These are phyloP conservation scores for Cryptosporidium felis DNA, from an alignment of 169 alveolate genomes.

Conservation along the genomic window DNA sequence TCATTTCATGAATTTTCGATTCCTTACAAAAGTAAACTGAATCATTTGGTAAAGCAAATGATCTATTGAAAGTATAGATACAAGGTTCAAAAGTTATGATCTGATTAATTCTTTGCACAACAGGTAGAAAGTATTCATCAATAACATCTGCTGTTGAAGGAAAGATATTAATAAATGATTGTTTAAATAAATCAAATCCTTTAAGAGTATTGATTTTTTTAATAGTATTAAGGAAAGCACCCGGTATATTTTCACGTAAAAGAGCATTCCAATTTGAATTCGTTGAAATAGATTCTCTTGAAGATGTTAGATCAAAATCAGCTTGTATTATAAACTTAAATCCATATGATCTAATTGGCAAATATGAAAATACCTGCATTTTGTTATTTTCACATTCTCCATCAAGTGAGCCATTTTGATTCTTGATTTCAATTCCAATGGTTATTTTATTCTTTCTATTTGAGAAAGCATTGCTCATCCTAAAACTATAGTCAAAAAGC, in stretches of 20 bases:
- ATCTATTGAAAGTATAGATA: background rate
- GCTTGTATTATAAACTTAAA: conserved; percentile 75
- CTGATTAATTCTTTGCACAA: background rate
- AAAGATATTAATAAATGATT: conserved; percentile 13
- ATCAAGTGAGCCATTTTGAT: background rate
- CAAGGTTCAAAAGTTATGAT: background rate
- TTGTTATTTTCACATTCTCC: conserved; percentile 10
- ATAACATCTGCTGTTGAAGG: background rate
- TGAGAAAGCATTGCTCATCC: background rate
- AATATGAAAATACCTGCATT: conserved; percentile 52
- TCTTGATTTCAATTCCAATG: conserved; percentile 21
- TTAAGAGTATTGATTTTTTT: background rate
- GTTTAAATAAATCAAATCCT: conserved; percentile 29
- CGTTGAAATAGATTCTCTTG: conserved; percentile 71
- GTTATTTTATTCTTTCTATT: background rate
- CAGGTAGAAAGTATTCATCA: conserved; percentile 23
- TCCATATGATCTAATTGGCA: conserved; percentile 75
- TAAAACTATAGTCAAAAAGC: background rate
- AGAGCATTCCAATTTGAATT: conserved; percentile 36
- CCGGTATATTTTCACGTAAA: conserved; percentile 35
- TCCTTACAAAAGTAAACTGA: background rate
- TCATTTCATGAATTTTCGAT: background rate
- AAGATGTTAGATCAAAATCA: conserved; percentile 73
- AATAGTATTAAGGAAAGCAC: background rate
- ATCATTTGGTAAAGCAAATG: conserved; percentile 3